Evolutionary conservation across 495 filamentous ascomycete genomes (phyloP), one percentile per base, ranked within the genome.

Genomic region (Podospora pseudoanserina): DNA sequence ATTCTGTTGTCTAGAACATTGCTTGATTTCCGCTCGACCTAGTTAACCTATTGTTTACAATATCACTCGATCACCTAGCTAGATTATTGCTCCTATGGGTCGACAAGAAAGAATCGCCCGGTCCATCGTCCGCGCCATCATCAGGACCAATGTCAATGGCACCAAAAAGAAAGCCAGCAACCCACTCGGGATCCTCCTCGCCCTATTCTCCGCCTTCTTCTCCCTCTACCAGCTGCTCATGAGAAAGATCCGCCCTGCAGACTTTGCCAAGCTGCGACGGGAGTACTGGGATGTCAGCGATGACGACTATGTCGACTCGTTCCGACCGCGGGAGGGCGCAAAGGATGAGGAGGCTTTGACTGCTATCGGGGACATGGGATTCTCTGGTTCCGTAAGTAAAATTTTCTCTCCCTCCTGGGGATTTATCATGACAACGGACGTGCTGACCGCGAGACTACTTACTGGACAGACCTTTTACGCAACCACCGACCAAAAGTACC

Each of bases 391-490:
- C 5, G 76, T 75, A n/a, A 53, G 76, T 70, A 13, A 1, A 19
- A 2, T 32, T 3, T 34, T 34, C 9, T 6, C 7, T 62, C 18
- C 30, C 1, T 20, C 20, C 20, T 20, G 18, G n/a, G 0, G 23
- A 23, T 39, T 54, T 18, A 11, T 20, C 23, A 23, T 39, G 27
- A 65, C 49, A 39, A 30, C 11, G 11, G 4, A 44, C 23, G 19
- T 30, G 30, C 30, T 32, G 30, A 32, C 30, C 30, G 23, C 23
- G 23, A 23, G 1, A 32, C 30, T 6, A 32, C 4, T 23, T 23
- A 32, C 30, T 5, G 3, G 34, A n/a, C 59, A 78, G 83, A 90
- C 89, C n/a, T 92, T 92, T 77, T 89, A 89, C 76, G 79, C 79
- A 23, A 91, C 88, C 0, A 70, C 80, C 23, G 84, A 91, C 69